phyloP scores from a whole-genome alignment of 2,329 filamentous ascomycete genomes.

The Coniochaeta pulveracea region DNA sequence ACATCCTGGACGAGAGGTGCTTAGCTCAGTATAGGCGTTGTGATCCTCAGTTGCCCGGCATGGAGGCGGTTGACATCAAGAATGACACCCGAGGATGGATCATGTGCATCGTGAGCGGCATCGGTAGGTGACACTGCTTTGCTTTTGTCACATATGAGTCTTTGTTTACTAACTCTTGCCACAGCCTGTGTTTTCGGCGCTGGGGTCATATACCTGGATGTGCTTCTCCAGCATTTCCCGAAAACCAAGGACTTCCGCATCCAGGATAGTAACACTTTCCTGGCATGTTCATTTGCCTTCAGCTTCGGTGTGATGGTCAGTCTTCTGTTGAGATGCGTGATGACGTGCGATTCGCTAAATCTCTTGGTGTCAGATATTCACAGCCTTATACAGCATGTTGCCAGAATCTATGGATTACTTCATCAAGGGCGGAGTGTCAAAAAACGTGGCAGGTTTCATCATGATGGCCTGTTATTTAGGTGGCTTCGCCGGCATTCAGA shows the following conservation, averaged over 20 bases:
- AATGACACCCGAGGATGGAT: constrained; percentile 93
- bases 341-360: constrained; percentile 5
- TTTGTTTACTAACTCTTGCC: not conserved
- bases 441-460: constrained; percentile 55
- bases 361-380: constrained; percentile 61
- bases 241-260: constrained; percentile 72
- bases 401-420: constrained; percentile 77
- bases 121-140: constrained; percentile 34
- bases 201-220: constrained; percentile 76
- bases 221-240: constrained; percentile 61
- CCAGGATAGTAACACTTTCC: constrained; percentile 77
- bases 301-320: constrained; percentile 94
- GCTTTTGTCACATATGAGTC: not conserved
- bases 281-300: constrained; percentile 78
- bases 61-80: constrained; percentile 34
- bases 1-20: too few species aligned
- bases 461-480: constrained; percentile 59
- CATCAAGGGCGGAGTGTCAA: constrained; percentile 51
- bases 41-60: too few species aligned
- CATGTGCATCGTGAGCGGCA: constrained; percentile 74
- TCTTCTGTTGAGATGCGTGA: constrained; percentile 8
- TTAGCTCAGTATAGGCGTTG: too few species aligned
- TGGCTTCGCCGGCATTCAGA: constrained; percentile 67
- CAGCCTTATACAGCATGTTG: constrained; percentile 84
- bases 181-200: constrained; percentile 66